These are phyloP conservation scores for Rubroboletus pulcherrimus DNA, from an alignment of 768 basidiomycete genomes.

Conservation along the genomic window DNA sequence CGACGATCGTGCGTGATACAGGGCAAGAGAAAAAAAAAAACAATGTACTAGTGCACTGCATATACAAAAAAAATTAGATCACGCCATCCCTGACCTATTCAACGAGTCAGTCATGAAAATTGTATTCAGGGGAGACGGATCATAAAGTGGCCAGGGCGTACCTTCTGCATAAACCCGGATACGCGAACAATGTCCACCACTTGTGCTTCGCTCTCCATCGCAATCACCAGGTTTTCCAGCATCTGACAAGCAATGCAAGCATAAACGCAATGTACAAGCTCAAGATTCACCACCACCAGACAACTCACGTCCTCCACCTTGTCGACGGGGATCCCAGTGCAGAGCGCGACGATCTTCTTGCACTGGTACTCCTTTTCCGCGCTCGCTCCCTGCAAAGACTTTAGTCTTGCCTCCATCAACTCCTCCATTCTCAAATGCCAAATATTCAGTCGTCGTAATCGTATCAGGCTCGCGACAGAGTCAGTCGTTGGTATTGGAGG, in stretches of 20 bases:
- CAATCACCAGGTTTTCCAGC: constrained; percentile 79
- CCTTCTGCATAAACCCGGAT: constrained; percentile 90
- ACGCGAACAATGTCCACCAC: constrained; percentile 81
- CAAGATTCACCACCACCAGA: constrained; percentile 12
- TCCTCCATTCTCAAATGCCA: constrained; percentile 84
- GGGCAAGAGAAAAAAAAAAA: constrained; percentile 18
- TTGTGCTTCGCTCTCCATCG: constrained; percentile 84
- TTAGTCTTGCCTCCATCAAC: constrained; percentile 66
- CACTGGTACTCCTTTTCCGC: constrained; percentile 90
- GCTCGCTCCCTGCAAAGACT: constrained; percentile 69
- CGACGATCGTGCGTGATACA: constrained; percentile 32
- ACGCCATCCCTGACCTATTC: constrained; percentile 39
- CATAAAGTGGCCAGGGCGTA: constrained; percentile 28
- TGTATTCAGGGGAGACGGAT: constrained; percentile 20
- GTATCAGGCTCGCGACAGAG: constrained; percentile 57
- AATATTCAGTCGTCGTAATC: constrained; percentile 68
- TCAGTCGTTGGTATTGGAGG: constrained; percentile 65
- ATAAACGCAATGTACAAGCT: constrained; percentile 25
- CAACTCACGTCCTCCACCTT: constrained; percentile 85
- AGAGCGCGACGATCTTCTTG: constrained; percentile 86
- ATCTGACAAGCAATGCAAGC: constrained; percentile 45
- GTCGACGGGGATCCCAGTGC: constrained; percentile 82
- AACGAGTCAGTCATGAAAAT: constrained; percentile 22
- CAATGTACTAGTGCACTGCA: not conserved
- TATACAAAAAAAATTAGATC: constrained; percentile 32